Evolutionary conservation across 805 yeast species (phyloP).

Genomic region (Kodamaea leandrae): DNA sequence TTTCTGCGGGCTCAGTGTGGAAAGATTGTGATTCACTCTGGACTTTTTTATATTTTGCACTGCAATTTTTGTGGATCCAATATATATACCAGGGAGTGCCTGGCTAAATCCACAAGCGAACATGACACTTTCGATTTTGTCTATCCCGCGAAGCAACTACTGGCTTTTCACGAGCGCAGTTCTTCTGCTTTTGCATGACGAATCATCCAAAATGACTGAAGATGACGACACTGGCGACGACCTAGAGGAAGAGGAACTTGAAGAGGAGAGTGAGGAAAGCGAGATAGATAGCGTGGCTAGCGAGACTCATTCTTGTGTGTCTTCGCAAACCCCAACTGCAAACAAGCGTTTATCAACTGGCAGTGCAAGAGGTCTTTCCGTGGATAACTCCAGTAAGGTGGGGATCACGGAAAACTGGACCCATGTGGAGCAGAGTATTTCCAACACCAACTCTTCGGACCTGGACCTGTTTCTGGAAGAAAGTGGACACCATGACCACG

Average conservation of each 20-base stretch:
- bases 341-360: conserved; percentile 7
- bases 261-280: conserved; percentile 6
- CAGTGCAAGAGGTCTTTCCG: conserved; percentile 6
- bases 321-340: conserved; percentile 2
- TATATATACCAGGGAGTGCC: conserved; percentile 4
- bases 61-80: no score
- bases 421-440: conserved; percentile 1
- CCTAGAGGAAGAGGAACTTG: conserved; percentile 10
- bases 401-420: conserved; percentile 10
- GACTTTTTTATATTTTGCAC: no score
- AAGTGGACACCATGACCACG: conserved; percentile 22
- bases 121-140: conserved; percentile 47
- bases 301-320: not conserved
- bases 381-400: conserved; percentile 31
- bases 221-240: conserved; percentile 14
- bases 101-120: conserved; percentile 36
- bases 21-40: no score
- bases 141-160: conserved; percentile 50
- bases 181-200: conserved; percentile 43
- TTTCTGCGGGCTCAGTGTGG: no score
- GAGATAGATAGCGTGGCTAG: conserved; percentile 18
- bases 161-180: conserved; percentile 55
- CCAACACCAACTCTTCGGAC: conserved; percentile 3
- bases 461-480: conserved; percentile 9
- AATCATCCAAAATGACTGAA: conserved; percentile 22